These are phyloP conservation scores for Umbelopsis sp. DNA, from an alignment of 192 early-diverging fungal species.

Conservation along the genomic window DNA sequence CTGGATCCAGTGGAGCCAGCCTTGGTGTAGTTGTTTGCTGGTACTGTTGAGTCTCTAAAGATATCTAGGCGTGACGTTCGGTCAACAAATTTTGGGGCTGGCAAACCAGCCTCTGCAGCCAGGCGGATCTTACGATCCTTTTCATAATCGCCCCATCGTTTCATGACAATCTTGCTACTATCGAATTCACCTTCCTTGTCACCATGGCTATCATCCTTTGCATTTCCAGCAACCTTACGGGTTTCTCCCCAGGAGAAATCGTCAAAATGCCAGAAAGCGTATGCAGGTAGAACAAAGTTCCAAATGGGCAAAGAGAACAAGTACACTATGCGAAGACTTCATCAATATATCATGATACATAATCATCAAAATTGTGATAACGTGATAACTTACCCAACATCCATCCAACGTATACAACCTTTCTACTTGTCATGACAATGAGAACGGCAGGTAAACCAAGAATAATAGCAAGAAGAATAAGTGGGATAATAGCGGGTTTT, in stretches of 20 bases:
- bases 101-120: conserved; percentile 21
- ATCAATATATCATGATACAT: background rate
- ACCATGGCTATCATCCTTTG: conserved; percentile 63
- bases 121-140: conserved; percentile 31
- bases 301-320: conserved; percentile 71
- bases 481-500: conserved; percentile 57
- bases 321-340: conserved; percentile 42
- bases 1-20: conserved; percentile 35
- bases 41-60: conserved; percentile 21
- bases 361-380: background rate
- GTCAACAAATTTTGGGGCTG: conserved; percentile 28
- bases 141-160: conserved; percentile 69
- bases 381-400: conserved; percentile 51
- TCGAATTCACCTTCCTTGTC: conserved; percentile 77
- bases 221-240: conserved; percentile 55
- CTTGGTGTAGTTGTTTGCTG: conserved; percentile 19
- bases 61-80: conserved; percentile 25
- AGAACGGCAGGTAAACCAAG: conserved; percentile 73
- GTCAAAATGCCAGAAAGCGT: conserved; percentile 86
- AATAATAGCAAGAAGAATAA: conserved; percentile 63
- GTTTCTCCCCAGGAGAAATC: conserved; percentile 81
- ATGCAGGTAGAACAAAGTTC: conserved; percentile 75
- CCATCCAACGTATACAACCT: conserved; percentile 72
- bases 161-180: conserved; percentile 73
- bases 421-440: conserved; percentile 73